Conservation (phyloP, 2,329 filamentous ascomycete species). For the Pseudocercospora vitis region DNA sequence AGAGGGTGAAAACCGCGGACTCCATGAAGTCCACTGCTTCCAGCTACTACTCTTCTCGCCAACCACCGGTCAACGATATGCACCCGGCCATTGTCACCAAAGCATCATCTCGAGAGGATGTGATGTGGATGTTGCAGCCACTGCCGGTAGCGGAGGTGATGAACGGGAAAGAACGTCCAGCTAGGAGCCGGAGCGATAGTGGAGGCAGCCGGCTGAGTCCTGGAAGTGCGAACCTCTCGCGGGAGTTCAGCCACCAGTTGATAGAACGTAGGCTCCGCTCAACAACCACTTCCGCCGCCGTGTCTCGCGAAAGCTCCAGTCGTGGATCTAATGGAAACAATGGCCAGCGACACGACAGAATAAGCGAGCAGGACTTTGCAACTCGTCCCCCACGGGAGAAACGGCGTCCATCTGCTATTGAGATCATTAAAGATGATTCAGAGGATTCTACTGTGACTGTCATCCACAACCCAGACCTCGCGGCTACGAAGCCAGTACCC, state of each 20-base stretch:
- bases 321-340: constrained; percentile 26
- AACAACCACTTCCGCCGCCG: constrained; percentile 33
- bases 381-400: constrained; percentile 18
- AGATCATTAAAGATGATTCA: constrained; percentile 18
- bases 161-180: constrained; percentile 76
- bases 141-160: constrained; percentile 87
- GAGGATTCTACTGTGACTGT: constrained; percentile 24
- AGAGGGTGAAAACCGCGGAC: constrained; percentile 24
- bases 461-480: constrained; percentile 20
- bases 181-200: constrained; percentile 56
- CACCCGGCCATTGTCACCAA: constrained; percentile 52
- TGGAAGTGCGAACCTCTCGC: constrained; percentile 25
- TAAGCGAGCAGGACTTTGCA: constrained; percentile 27
- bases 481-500: constrained; percentile 13
- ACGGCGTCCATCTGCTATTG: constrained; percentile 21
- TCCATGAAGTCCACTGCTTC: constrained; percentile 22
- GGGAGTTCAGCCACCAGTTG: constrained; percentile 43
- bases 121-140: constrained; percentile 89
- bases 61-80: constrained; percentile 69
- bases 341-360: constrained; percentile 36
- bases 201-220: constrained; percentile 41
- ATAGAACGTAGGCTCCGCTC: constrained; percentile 36
- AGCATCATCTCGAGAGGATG: constrained; percentile 54
- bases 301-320: constrained; percentile 41
- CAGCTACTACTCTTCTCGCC: constrained; percentile 35